These are phyloP conservation scores for Exophiala dermatitidis DNA, from an alignment of 2,329 filamentous ascomycete species.

Conservation along the genomic window DNA sequence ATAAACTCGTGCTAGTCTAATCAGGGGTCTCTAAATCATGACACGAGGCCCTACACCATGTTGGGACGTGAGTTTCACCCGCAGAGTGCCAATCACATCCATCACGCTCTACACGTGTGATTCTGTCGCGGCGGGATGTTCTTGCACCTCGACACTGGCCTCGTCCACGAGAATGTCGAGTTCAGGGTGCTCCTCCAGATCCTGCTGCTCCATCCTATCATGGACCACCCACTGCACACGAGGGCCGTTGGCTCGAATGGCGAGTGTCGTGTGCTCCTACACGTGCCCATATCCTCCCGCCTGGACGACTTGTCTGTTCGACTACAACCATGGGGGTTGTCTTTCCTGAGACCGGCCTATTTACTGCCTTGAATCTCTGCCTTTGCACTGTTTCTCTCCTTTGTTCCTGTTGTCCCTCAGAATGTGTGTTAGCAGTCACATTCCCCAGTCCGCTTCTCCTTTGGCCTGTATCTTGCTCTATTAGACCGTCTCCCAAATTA, in stretches of 20 bases:
- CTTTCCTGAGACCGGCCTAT: neutral
- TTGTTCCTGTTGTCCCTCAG: neutral
- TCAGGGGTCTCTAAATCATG: too few species aligned
- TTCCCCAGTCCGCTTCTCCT: neutral
- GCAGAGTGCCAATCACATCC: slow-evolving; percentile 1
- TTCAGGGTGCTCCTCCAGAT: neutral
- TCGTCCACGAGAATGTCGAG: too few species aligned
- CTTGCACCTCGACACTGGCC: neutral
- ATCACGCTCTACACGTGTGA: neutral
- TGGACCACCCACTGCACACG: slow-evolving; percentile 10
- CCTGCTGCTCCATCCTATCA: slow-evolving; percentile 16
- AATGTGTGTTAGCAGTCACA: neutral
- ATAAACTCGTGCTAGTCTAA: too few species aligned
- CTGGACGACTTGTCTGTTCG: slow-evolving; percentile 12
- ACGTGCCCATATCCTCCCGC: slow-evolving; percentile 17
- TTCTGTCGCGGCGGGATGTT: neutral
- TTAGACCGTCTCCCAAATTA: neutral
- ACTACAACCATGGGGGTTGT: neutral
- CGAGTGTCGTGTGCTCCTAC: slow-evolving; percentile 21
- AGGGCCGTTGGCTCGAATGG: slow-evolving; percentile 8
- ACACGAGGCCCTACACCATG: too few species aligned
- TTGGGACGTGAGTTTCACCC: too few species aligned
- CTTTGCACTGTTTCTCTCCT: slow-evolving; percentile 1
- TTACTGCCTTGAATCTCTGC: neutral
- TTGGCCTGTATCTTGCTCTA: neutral